Base-by-base conservation (phyloP, 768 basidiomycete species). In the Ephemerocybe angulata region DNA sequence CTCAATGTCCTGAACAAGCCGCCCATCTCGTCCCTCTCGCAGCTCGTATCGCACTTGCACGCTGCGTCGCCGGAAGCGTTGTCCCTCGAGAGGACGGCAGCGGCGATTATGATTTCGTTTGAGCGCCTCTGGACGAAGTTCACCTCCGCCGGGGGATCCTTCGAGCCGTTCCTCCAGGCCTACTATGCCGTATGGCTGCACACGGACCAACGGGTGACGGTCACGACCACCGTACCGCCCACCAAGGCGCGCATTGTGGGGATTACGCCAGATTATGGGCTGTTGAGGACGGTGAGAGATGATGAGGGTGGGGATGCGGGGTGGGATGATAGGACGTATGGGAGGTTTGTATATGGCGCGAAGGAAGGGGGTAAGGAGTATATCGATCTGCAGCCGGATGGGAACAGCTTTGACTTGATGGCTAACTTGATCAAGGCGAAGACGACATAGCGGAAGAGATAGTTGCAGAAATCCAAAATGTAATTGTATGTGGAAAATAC, bases 361-460 rank as follows among this genome's bases (percentile, higher is more conserved):
- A 55, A 57, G 17, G 38, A 38, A 25, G 60, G 65, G 37, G 62
- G 72, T 53, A 54, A 68, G 56, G 76, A 73, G 24, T 95, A 81
- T 65, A 86, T 98, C 50, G 94, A 99, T 69, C 70, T 99, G 19
- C 97, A 97, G 67, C 97, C 97, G 1, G 94, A 98, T 63, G 93
- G 94, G 48, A 99, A 99, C 67, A 92, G 92, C 63, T 98, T 98
- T 61, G 96, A 98, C 70, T 76, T 98, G 60, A 89, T 97, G 89
- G 80, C 85, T 31, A 92, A 93, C 29, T 67, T 96, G 68, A 95
- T 96, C 61, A 87, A 76, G 58, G 67, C 72, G 1, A 81, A 81
- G 61, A 56, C 55, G 22, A 51, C 47, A 4, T 56, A 47, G 46
- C 6, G 6, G 38, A n/a, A 5, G 38, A 17, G 38, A 7, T 40